Evolutionary conservation across 176 grass and related monocot genomes (phyloP).

Genomic region (Ampelocalamus luodianensis): DNA sequence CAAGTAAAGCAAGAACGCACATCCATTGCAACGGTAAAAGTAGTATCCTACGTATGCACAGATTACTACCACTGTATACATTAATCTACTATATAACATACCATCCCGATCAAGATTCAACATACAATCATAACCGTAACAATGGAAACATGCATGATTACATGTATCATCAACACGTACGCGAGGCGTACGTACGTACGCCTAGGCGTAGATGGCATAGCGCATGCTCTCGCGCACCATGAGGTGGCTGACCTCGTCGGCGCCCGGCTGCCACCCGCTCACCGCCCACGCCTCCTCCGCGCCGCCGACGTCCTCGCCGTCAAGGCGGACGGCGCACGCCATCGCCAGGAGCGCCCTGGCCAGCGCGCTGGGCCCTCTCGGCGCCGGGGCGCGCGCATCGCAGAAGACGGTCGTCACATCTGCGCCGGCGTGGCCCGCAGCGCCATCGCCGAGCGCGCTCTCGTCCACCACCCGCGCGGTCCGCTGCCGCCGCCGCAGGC

Average conservation of each 20-base stretch:
- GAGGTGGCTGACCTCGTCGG: constrained; percentile 45
- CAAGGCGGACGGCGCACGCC: constrained; percentile 33
- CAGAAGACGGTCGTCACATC: not conserved
- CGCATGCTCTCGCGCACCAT: constrained; percentile 47
- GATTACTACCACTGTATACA: not conserved
- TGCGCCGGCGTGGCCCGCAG: not conserved
- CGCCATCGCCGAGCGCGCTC: constrained; percentile 27
- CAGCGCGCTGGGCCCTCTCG: not conserved
- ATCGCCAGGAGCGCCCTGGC: constrained; percentile 40
- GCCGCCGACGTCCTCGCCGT: not conserved
- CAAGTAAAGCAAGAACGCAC: not conserved
- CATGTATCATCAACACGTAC: too few species aligned
- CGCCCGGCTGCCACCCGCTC: constrained; percentile 32
- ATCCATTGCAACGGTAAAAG: not conserved
- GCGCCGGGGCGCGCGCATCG: not conserved
- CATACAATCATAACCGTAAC: not conserved
- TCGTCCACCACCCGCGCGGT: constrained; percentile 46
- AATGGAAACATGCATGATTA: not conserved
- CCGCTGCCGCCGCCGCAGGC: constrained; percentile 23
- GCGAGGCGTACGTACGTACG: too few species aligned
- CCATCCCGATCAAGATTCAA: not conserved
- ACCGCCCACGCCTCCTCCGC: constrained; percentile 37
- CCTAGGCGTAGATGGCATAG: constrained; percentile 46
- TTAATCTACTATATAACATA: not conserved
- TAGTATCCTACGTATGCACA: not conserved